These are phyloP conservation scores for Botryotinia calthae DNA, from an alignment of 2,329 filamentous ascomycete genomes.

Conservation along the genomic window DNA sequence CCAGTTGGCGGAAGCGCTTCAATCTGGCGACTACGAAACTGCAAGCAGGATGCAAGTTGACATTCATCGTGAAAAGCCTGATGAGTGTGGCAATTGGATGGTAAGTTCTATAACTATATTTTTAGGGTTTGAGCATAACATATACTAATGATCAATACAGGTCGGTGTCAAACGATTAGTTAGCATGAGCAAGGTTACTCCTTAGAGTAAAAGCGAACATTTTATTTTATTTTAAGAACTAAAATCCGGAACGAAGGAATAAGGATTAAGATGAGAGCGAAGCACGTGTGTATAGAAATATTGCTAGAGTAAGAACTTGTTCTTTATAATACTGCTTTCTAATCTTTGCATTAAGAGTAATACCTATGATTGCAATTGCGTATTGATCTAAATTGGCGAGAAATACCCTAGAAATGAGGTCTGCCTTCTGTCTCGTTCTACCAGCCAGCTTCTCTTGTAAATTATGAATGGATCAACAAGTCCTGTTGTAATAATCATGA, in stretches of 20 bases:
- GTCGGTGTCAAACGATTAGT: slow-evolving; percentile 75
- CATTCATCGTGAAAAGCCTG: slow-evolving; percentile 72
- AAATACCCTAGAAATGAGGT: neutral
- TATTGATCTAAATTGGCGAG: neutral
- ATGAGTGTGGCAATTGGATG: slow-evolving; percentile 86
- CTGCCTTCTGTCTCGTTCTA: neutral
- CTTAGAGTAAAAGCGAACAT: slow-evolving; percentile 36
- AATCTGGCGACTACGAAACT: slow-evolving; percentile 65
- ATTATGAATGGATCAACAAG: neutral
- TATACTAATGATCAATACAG: slow-evolving; percentile 49
- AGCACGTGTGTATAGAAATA: slow-evolving; percentile 18
- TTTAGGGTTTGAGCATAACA: neutral
- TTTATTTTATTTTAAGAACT: neutral
- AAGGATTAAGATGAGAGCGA: slow-evolving; percentile 13
- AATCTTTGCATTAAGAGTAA: neutral
- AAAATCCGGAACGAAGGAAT: neutral
- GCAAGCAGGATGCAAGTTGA: slow-evolving; percentile 70
- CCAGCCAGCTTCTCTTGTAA: neutral
- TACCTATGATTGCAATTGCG: neutral
- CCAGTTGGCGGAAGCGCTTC: slow-evolving; percentile 63
- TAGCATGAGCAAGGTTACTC: slow-evolving; percentile 75
- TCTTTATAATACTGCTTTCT: neutral
- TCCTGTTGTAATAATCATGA: neutral
- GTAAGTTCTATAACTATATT: slow-evolving; percentile 50
- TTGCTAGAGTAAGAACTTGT: slow-evolving; percentile 15